Evolutionary conservation across 768 basidiomycete species (phyloP).

Genomic region (Leccinum barrowsii): DNA sequence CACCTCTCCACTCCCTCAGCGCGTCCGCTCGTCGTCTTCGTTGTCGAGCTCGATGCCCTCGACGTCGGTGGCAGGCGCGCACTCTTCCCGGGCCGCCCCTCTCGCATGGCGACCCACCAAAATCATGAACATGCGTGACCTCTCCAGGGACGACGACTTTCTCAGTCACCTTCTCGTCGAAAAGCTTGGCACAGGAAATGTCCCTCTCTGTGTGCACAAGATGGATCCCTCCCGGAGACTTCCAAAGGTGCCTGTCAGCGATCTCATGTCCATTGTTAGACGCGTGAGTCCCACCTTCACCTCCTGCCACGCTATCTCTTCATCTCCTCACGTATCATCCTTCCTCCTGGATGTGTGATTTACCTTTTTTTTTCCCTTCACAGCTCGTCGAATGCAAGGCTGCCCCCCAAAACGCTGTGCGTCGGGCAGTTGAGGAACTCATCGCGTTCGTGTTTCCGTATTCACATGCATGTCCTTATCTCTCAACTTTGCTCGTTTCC

Average conservation of each 20-base stretch:
- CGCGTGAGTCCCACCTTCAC: conserved; percentile 53
- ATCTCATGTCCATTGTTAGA: conserved; percentile 69
- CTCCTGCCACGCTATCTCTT: conserved; percentile 29
- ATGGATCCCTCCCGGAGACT: conserved; percentile 78
- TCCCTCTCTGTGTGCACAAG: conserved; percentile 85
- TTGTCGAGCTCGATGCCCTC: conserved; percentile 32
- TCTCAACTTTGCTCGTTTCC: conserved; percentile 18
- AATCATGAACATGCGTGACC: conserved; percentile 88
- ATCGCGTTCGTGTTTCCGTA: conserved; percentile 54
- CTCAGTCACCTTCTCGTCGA: conserved; percentile 86
- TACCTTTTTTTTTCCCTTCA: conserved; percentile 7
- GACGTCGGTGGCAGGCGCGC: conserved; percentile 24
- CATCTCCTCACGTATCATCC: conserved; percentile 15
- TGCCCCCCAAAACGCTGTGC: conserved; percentile 54
- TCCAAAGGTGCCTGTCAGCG: conserved; percentile 68
- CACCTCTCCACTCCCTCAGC: conserved; percentile 4
- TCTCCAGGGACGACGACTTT: conserved; percentile 88
- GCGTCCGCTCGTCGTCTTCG: conserved; percentile 24
- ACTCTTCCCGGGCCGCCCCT: conserved; percentile 21
- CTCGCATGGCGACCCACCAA: conserved; percentile 77
- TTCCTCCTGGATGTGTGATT: conserved; percentile 22
- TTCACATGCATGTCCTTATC: conserved; percentile 3
- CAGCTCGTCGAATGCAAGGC: conserved; percentile 61
- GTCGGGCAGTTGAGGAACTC: conserved; percentile 74
- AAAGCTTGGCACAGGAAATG: conserved; percentile 76